A percentile compares a stretch with the other conserved stretches of the same genome.
phyloP scores from a whole-genome alignment of 164 flowering plant genomes.

The Piper longum region DNA sequence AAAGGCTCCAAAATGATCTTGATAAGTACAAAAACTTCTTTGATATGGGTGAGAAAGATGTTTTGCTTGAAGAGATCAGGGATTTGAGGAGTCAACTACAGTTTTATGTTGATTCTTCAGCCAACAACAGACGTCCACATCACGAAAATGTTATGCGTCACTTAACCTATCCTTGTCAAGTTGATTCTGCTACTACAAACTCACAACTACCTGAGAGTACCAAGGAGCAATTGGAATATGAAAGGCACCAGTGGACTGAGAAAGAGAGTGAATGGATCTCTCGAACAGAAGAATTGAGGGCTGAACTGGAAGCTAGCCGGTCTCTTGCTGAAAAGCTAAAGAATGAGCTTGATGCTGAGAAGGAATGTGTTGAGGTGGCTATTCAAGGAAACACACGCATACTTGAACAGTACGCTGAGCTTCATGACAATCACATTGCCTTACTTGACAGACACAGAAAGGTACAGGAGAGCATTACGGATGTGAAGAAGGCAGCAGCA shows the following conservation, averaged over 20 bases:
- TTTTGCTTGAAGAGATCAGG: too few species aligned
- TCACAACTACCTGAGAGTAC: constrained; percentile 33
- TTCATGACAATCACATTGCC: constrained; percentile 16
- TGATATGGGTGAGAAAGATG: too few species aligned
- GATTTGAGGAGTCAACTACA: too few species aligned
- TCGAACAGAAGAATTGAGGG: constrained; percentile 63
- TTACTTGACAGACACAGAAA: constrained; percentile 76
- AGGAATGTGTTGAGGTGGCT: constrained; percentile 81
- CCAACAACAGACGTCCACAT: too few species aligned
- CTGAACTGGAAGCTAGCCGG: constrained; percentile 56
- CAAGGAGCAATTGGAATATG: constrained; percentile 57
- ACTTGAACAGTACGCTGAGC: constrained; percentile 94
- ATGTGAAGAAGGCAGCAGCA: constrained; percentile 87
- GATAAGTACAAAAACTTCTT: constrained; percentile 22
- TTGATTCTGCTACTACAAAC: too few species aligned
- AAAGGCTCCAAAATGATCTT: constrained; percentile 68
- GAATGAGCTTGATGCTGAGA: constrained; percentile 65
- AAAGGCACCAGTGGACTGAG: constrained; percentile 65
- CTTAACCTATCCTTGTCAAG: too few species aligned
- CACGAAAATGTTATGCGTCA: too few species aligned
- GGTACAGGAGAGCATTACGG: constrained; percentile 73
- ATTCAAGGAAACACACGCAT: constrained; percentile 96
- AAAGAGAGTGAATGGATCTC: constrained; percentile 83
- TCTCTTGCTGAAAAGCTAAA: constrained; percentile 39
- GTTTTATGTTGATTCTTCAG: too few species aligned